A percentile compares a stretch with the other conserved stretches of the same genome.
These are phyloP conservation scores for Azolla pinnata DNA, from an alignment of 75 land plant species.

Conservation along the genomic window DNA sequence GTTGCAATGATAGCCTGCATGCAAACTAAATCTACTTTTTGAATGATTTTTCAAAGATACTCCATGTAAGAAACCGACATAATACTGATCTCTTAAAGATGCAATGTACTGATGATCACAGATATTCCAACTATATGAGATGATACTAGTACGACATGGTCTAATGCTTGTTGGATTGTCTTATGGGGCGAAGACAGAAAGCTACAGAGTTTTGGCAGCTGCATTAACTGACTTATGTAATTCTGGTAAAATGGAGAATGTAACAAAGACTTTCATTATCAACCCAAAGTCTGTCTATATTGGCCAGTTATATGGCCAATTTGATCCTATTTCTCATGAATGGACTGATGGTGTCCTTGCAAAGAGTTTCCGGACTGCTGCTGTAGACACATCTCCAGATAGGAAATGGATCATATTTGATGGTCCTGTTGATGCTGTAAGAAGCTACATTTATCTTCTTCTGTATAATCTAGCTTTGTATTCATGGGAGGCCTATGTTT, in stretches of 20 bases:
- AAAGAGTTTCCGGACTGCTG: constrained; percentile 25
- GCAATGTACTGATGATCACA: constrained; percentile 10
- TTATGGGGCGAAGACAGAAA: constrained; percentile 38
- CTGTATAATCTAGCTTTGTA: not conserved
- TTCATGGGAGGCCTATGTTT: not conserved
- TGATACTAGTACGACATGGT: constrained; percentile 35
- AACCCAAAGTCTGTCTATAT: constrained; percentile 37
- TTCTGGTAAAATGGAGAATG: constrained; percentile 18
- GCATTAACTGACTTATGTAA: constrained; percentile 25
- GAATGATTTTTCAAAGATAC: not conserved
- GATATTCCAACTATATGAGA: constrained; percentile 37
- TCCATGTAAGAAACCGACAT: not conserved
- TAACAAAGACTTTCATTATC: constrained; percentile 20
- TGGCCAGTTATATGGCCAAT: constrained; percentile 39
- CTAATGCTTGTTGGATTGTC: constrained; percentile 37
- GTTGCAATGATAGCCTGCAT: too few relatives aligned
- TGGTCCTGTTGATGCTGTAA: constrained; percentile 41
- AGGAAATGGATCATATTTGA: constrained; percentile 37
- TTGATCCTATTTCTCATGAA: constrained; percentile 39
- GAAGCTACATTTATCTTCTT: not conserved
- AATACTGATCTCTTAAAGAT: not conserved
- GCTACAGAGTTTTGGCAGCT: constrained; percentile 24
- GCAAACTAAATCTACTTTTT: too few relatives aligned
- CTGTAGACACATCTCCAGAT: constrained; percentile 30
- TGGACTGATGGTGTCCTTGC: constrained; percentile 42